phyloP scores from a whole-genome alignment of 495 filamentous ascomycete species.

The Xylaria sp. region DNA sequence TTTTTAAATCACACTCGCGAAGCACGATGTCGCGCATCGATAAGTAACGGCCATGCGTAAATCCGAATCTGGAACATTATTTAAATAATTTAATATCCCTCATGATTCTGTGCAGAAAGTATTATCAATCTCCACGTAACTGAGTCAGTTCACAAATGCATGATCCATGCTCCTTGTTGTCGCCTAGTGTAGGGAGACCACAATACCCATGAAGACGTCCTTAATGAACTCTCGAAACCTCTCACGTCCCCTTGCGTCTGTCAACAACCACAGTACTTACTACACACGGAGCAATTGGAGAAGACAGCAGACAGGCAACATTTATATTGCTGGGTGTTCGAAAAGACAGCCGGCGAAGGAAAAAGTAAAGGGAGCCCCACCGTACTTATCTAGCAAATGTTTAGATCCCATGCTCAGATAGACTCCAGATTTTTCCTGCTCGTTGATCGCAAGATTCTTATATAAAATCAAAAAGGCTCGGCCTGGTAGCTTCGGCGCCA shows the following conservation, averaged over 20 bases:
- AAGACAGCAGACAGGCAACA: not conserved
- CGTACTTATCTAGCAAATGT: constrained; percentile 5
- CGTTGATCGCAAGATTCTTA: not conserved
- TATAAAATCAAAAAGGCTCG: constrained; percentile 6
- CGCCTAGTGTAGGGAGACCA: not conserved
- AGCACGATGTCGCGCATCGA: too few species aligned
- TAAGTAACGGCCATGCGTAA: not conserved
- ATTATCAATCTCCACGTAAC: not conserved
- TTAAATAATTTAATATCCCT: not conserved
- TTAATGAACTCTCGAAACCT: not conserved
- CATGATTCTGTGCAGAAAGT: not conserved
- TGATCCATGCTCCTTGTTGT: not conserved
- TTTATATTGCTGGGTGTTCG: not conserved
- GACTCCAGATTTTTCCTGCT: not conserved
- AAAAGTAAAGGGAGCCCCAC: not conserved
- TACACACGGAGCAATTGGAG: not conserved
- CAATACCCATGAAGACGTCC: not conserved
- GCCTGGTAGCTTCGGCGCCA: constrained; percentile 15
- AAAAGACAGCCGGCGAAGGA: not conserved
- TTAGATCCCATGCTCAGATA: not conserved
- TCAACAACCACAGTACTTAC: not conserved
- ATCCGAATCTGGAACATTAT: not conserved
- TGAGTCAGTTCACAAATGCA: not conserved
- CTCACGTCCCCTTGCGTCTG: not conserved
- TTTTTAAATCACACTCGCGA: too few species aligned